Base-by-base conservation (phyloP, 805 yeast genomes). In the Saccharomycopsis lassenensis region DNA sequence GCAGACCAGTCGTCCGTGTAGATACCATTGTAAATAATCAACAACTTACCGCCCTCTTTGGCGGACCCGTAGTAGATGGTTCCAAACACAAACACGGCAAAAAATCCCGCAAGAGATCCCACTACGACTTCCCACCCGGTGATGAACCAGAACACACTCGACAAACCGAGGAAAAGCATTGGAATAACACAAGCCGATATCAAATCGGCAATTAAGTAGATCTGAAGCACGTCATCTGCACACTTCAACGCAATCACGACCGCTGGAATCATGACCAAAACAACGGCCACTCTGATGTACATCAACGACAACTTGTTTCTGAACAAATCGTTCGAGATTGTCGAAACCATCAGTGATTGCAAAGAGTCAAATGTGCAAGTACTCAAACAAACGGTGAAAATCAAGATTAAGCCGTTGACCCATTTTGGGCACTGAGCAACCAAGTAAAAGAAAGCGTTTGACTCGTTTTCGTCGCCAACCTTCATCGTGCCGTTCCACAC, bases 1-100 rank as follows among this genome's bases (percentile, higher is more conserved):
- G 94, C 77, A 49, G 93, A 83, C 95, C 95, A 87, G 52, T 87
- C 95, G 33, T 67, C 70, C 43, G 67, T 62, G 51, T 87, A 87
- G 19, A 87, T 60, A 29, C 96, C 95, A 49, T 80, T 75, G 74
- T 77, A 71, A 36, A 87, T 65, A 40, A 87, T 61, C 35, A 87
- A 59, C 35, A 87, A 64, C 43, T 67, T 67, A 12, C 80, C 95
- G 48, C 95, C 96, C 42, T 76, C 82, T 36, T 59, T 56, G 7
- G 94, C 89, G 50, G 61, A 29, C 24, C 65, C 71, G 52, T 78
- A 86, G 61, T 85, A 87, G 35, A 84, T 65, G 2, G 85, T 65
- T 26, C 97, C 97, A 55, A 76, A 86, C 34, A 86, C 64, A 56
- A 84, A 87, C 2, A 82, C 91, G 2, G 73, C 77, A 8, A 87